phyloP scores from a whole-genome alignment of 768 basidiomycete species.

The Postia placenta region DNA sequence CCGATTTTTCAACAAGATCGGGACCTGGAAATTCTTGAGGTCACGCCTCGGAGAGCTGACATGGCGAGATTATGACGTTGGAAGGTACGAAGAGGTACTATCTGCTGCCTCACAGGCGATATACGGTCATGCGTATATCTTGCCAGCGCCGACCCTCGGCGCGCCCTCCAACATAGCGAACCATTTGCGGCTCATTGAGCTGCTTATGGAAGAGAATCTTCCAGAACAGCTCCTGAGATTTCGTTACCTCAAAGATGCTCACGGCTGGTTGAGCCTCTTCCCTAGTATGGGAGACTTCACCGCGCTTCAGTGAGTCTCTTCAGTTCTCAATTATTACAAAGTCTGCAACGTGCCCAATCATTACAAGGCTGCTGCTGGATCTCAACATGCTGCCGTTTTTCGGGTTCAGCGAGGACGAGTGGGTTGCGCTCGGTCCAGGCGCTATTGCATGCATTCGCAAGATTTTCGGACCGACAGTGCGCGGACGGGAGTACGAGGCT shows the following conservation, averaged over 20 bases:
- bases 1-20: slow-evolving; percentile 64
- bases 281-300: slow-evolving; percentile 74
- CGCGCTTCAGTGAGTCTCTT: slow-evolving; percentile 62
- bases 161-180: slow-evolving; percentile 43
- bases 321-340: neutral
- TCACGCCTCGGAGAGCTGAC: slow-evolving; percentile 49
- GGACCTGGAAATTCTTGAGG: slow-evolving; percentile 63
- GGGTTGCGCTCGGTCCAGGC: slow-evolving; percentile 66
- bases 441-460: slow-evolving; percentile 59
- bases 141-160: slow-evolving; percentile 58
- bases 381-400: slow-evolving; percentile 34
- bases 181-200: slow-evolving; percentile 48
- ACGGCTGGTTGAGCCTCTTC: slow-evolving; percentile 46
- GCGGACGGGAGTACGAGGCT: slow-evolving; percentile 46
- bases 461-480: slow-evolving; percentile 47
- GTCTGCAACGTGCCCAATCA: neutral
- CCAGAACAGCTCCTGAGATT: slow-evolving; percentile 42
- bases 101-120: slow-evolving; percentile 31
- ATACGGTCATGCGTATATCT: slow-evolving; percentile 70
- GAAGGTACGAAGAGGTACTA: slow-evolving; percentile 49
- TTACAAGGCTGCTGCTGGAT: slow-evolving; percentile 28
- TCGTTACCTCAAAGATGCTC: slow-evolving; percentile 58
- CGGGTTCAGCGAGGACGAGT: slow-evolving; percentile 61
- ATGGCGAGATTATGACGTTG: slow-evolving; percentile 52
- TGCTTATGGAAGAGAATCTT: slow-evolving; percentile 48